Percentiles rank a stretch among this genome's conserved stretches.
Conservation (phyloP, 1,284 basidiomycete genomes). For the Ceratobasidium sp. region DNA sequence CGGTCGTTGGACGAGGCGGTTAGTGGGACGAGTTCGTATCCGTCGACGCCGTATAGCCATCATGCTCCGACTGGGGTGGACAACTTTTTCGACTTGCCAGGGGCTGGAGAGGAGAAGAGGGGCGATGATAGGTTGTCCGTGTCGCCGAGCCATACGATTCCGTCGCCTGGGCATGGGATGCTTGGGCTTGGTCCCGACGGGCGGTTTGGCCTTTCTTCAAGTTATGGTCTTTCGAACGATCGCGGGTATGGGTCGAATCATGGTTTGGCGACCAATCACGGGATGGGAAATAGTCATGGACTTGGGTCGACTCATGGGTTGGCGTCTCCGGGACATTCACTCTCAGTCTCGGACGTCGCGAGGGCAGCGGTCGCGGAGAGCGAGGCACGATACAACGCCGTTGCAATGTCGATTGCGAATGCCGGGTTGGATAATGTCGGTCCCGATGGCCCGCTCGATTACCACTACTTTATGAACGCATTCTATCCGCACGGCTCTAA, state of each 20-base stretch:
- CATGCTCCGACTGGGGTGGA: slow-evolving; percentile 26
- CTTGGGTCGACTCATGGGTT: neutral
- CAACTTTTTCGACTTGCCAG: slow-evolving; percentile 31
- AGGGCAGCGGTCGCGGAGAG: slow-evolving; percentile 31
- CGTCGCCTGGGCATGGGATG: slow-evolving; percentile 23
- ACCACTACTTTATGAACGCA: slow-evolving; percentile 36
- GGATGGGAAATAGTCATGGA: neutral
- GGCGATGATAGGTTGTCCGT: slow-evolving; percentile 12
- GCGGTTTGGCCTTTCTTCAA: neutral
- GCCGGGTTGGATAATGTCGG: slow-evolving; percentile 40
- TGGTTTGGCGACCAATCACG: neutral
- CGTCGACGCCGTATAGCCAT: slow-evolving; percentile 38
- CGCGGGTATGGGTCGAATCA: slow-evolving; percentile 1
- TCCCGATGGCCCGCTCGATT: slow-evolving; percentile 40
- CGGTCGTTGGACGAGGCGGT: slow-evolving; percentile 36
- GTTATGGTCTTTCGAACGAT: slow-evolving; percentile 4
- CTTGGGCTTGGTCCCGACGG: neutral
- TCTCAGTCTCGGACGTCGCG: slow-evolving; percentile 50
- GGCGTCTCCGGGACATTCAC: slow-evolving; percentile 40
- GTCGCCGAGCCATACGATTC: slow-evolving; percentile 33
- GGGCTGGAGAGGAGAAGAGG: neutral
- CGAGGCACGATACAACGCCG: slow-evolving; percentile 58
- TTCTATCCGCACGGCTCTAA: slow-evolving; percentile 3
- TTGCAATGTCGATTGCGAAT: slow-evolving; percentile 61
- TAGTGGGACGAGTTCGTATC: slow-evolving; percentile 34